Evolutionary conservation across 1,139 yeast genomes (phyloP), one percentile per base, ranked within the genome.

Genomic region (Chernovozyma aurita): DNA sequence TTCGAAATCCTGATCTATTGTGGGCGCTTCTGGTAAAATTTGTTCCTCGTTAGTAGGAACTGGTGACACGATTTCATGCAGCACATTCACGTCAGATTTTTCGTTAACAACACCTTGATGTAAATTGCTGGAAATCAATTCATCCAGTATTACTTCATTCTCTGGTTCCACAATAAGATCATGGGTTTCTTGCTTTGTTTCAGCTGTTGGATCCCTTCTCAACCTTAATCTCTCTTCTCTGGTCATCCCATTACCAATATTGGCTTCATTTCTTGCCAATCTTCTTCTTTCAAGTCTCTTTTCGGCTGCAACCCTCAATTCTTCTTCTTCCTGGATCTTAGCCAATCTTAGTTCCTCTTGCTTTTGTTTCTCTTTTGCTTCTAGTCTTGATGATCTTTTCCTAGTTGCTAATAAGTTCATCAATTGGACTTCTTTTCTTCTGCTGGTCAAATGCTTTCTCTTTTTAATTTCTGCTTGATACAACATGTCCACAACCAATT

Each of bases 401-500:
- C 78, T 55, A 12, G 77, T 68, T 11, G 73, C 72, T 43, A 75
- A 60, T 35, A 75, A 54, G 31, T 65, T 69, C 22, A 65, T 62
- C 55, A 74, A 53, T 47, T 71, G 77, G 33, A 64, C 61, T 42
- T 73, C 80, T 45, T 66, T 72, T 43, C 61, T 59, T 46, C 74
- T 62, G 42, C 64, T 65, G 26, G 63, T 51, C 28, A 74, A 53
- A 37, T 59, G 57, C 45, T 60, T 66, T 42, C 79, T 60, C 44
- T 70, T 71, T 37, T 55, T 63, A 14, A 59, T 43, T 40, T 66
- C 74, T 25, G 42, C 39, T 3, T 48, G 47, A 33, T 54, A 55
- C 2, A 61, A 42, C 8, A 48, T 36, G 17, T 61, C 64, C 8
- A 62, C 41, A 7, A 59, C 42, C n/a, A 44, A 50, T 7, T 44